A percentile compares a stretch with the other conserved stretches of the same genome.
Evolutionary conservation across 2,329 filamentous ascomycete genomes (phyloP).

Genomic region (Berkeleyomyces rouxiae): DNA sequence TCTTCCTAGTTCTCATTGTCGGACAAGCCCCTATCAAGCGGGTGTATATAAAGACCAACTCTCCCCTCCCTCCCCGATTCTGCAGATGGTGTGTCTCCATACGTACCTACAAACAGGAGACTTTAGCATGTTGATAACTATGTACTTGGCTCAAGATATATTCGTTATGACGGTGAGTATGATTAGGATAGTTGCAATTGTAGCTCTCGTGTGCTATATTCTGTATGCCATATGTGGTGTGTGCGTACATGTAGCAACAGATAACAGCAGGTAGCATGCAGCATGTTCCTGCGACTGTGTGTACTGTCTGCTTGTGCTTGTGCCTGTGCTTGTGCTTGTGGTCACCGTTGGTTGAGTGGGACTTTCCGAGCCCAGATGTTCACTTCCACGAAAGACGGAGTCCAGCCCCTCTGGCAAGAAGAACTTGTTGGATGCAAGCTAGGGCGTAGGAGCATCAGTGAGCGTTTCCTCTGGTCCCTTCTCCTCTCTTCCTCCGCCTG

Average conservation of each 20-base stretch:
- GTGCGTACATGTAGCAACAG: background rate
- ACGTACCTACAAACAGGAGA: background rate
- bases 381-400: background rate
- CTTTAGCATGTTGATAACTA: no score
- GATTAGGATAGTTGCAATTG: background rate
- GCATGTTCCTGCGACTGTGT: background rate
- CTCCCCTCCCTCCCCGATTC: background rate
- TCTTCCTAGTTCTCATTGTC: background rate
- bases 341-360: background rate
- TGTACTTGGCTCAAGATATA: background rate
- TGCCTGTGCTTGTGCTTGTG: background rate
- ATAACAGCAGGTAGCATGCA: background rate
- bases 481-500: background rate
- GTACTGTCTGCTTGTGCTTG: background rate
- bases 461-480: background rate
- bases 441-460: background rate
- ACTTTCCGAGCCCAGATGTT: background rate
- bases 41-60: background rate
- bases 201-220: background rate
- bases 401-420: background rate
- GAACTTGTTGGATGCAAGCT: background rate
- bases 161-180: background rate
- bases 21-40: background rate
- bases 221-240: background rate
- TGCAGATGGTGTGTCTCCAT: background rate